phyloP scores from a whole-genome alignment of 352 stramenopile species.

The Pythium volutum region DNA sequence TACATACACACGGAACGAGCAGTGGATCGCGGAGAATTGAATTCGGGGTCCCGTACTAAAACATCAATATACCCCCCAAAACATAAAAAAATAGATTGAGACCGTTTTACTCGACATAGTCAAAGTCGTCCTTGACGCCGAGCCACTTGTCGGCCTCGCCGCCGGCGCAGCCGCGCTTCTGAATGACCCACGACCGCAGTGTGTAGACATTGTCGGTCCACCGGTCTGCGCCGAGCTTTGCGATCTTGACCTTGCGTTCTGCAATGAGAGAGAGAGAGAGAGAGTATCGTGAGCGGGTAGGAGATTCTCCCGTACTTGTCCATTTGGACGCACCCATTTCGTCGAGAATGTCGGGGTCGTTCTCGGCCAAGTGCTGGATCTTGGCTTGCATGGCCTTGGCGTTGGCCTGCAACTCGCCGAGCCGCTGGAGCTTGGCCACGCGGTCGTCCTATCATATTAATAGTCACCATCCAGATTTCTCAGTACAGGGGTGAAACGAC shows the following conservation, averaged over 20 bases:
- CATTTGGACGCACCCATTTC: constrained; percentile 37
- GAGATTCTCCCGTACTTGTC: neutral
- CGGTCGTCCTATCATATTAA: constrained; percentile 45
- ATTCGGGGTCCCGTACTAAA: neutral
- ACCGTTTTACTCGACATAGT: constrained; percentile 65
- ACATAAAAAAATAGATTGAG: neutral
- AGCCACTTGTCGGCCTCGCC: constrained; percentile 86
- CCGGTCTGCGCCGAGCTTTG: constrained; percentile 67
- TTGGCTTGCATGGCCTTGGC: constrained; percentile 49
- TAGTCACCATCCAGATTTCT: neutral
- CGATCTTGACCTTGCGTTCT: constrained; percentile 56
- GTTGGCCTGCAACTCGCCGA: constrained; percentile 47
- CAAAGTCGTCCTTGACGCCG: constrained; percentile 82
- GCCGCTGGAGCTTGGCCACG: constrained; percentile 48
- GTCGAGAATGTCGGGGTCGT: constrained; percentile 64
- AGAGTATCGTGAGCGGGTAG: neutral
- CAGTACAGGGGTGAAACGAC: neutral
- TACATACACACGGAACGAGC: neutral
- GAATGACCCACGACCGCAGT: constrained; percentile 74
- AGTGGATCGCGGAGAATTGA: constrained; percentile 4
- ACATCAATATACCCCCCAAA: neutral
- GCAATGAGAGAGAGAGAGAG: neutral
- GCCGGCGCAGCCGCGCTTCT: constrained; percentile 67
- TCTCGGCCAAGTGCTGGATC: constrained; percentile 66
- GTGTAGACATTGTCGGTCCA: constrained; percentile 87